Percentiles rank a stretch among this genome's conserved stretches.
Evolutionary conservation across 805 yeast species (phyloP).

Genomic region (Phaffomyces thermotolerans): DNA sequence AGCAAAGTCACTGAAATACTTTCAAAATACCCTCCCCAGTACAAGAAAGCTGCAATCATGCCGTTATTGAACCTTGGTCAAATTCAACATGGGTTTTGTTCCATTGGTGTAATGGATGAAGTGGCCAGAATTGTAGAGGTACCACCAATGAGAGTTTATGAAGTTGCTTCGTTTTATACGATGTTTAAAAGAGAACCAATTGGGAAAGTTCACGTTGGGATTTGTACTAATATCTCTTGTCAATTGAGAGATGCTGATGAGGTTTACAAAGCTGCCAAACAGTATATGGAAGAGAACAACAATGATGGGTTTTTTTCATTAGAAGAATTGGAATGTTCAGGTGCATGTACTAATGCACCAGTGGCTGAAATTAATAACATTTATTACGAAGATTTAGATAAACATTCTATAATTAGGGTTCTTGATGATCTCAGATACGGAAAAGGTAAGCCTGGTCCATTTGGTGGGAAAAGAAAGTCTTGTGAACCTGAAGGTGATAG

Average conservation of each 20-base stretch:
- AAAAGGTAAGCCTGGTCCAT: slow-evolving; percentile 60
- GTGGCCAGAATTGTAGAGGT: slow-evolving; percentile 78
- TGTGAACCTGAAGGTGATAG: slow-evolving; percentile 76
- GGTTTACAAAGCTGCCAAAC: slow-evolving; percentile 63
- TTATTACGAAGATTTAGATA: slow-evolving; percentile 73
- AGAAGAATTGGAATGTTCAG: slow-evolving; percentile 85
- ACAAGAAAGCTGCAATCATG: slow-evolving; percentile 84
- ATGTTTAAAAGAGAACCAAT: slow-evolving; percentile 84
- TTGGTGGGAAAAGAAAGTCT: slow-evolving; percentile 48
- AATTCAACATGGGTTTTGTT: slow-evolving; percentile 80
- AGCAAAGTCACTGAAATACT: slow-evolving; percentile 66
- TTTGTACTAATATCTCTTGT: slow-evolving; percentile 88
- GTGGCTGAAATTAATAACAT: slow-evolving; percentile 83
- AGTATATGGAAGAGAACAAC: slow-evolving; percentile 61
- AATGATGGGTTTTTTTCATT: slow-evolving; percentile 68
- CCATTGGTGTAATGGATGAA: slow-evolving; percentile 83
- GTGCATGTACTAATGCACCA: slow-evolving; percentile 90
- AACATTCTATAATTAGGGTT: slow-evolving; percentile 52
- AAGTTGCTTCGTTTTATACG: slow-evolving; percentile 87
- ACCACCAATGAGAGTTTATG: slow-evolving; percentile 93
- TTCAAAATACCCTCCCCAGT: slow-evolving; percentile 77
- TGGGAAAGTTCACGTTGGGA: slow-evolving; percentile 78
- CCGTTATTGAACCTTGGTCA: slow-evolving; percentile 82
- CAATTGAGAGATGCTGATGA: slow-evolving; percentile 77
- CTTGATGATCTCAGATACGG: slow-evolving; percentile 61